These are phyloP conservation scores for Hyaloscypha variabilis DNA, from an alignment of 495 filamentous ascomycete genomes.

Conservation along the genomic window DNA sequence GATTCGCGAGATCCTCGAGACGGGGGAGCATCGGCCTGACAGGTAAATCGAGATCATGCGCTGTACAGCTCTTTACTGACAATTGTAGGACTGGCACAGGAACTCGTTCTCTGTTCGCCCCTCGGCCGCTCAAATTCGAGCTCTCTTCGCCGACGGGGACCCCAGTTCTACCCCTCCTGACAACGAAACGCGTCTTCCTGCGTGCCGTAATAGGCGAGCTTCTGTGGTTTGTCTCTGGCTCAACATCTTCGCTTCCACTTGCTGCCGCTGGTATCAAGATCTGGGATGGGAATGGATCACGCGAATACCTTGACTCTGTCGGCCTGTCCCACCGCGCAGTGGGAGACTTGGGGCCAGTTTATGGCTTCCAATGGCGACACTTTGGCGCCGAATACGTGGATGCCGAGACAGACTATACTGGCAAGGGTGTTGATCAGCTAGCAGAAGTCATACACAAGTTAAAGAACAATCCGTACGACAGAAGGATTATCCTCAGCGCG, in stretches of 20 bases:
- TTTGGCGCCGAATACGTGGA: slow-evolving; percentile 91
- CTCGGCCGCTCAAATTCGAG: slow-evolving; percentile 80
- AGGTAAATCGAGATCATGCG: slow-evolving; percentile 45
- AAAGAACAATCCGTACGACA: slow-evolving; percentile 79
- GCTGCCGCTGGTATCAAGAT: slow-evolving; percentile 84
- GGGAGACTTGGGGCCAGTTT: slow-evolving; percentile 94
- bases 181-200: slow-evolving; percentile 94
- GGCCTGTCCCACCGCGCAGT: slow-evolving; percentile 77
- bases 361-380: slow-evolving; percentile 99
- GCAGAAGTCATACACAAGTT: slow-evolving; percentile 84
- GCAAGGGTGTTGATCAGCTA: slow-evolving; percentile 90
- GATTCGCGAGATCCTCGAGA: slow-evolving; percentile 71
- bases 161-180: slow-evolving; percentile 85
- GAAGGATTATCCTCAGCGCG: slow-evolving; percentile 84
- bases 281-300: slow-evolving; percentile 96
- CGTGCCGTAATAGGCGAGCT: slow-evolving; percentile 91
- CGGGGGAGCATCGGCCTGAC: slow-evolving; percentile 82
- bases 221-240: slow-evolving; percentile 91
- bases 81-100: slow-evolving; percentile 81
- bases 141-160: slow-evolving; percentile 62
- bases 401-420: slow-evolving; percentile 78
- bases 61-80: slow-evolving; percentile 8
- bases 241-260: slow-evolving; percentile 75
- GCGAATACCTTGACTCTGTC: slow-evolving; percentile 81
- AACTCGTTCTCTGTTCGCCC: slow-evolving; percentile 86